phyloP scores from a whole-genome alignment of 176 grass and related monocot species.

The Phyllostachys edulis region DNA sequence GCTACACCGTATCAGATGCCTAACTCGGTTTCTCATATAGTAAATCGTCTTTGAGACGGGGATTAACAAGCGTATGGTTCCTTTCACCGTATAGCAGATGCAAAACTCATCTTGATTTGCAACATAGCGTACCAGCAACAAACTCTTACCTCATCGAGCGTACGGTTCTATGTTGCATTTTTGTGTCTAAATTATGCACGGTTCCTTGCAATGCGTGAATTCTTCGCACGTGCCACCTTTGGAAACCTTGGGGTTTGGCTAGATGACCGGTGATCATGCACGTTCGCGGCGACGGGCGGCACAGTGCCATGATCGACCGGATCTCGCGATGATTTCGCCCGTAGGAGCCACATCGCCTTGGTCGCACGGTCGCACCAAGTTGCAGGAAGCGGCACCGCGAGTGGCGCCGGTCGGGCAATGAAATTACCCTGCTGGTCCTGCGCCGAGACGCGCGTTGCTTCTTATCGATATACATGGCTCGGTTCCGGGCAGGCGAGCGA shows the following conservation, averaged over 20 bases:
- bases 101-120: neutral
- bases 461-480: neutral
- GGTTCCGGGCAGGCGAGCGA: neutral
- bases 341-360: neutral
- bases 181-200: neutral
- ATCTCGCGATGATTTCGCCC: constrained; percentile 14
- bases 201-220: neutral
- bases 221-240: neutral
- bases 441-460: neutral
- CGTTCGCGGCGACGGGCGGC: neutral
- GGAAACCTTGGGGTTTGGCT: neutral
- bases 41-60: neutral
- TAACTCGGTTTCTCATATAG: neutral
- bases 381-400: neutral
- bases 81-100: neutral
- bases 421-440: neutral
- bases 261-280: neutral
- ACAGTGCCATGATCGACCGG: neutral
- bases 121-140: neutral
- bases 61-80: neutral
- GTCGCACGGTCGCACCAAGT: neutral
- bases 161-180: neutral
- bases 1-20: neutral
- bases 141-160: neutral
- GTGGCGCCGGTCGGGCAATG: neutral